Percentiles rank a stretch among this genome's conserved stretches.
These are phyloP conservation scores for Parachlorella kessleri DNA, from an alignment of 139 green algal genomes.

Conservation along the genomic window DNA sequence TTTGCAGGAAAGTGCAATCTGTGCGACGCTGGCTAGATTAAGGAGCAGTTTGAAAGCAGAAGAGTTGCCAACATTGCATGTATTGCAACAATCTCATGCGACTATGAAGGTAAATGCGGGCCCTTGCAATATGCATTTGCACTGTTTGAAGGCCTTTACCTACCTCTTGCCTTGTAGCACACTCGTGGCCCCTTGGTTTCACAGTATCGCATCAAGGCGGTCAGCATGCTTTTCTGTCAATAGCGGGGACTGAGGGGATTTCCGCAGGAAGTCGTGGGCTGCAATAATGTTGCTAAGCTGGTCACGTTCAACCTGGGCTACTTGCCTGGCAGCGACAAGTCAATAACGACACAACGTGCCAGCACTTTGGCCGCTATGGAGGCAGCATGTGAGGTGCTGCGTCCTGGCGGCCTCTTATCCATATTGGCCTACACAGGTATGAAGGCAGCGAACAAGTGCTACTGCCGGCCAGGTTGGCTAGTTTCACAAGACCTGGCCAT, in stretches of 20 bases:
- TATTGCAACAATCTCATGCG: background rate
- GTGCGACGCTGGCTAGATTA: background rate
- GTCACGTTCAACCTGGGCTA: slow-evolving; percentile 67
- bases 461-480: slow-evolving; percentile 51
- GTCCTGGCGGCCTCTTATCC: slow-evolving; percentile 45
- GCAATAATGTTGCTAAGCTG: slow-evolving; percentile 7
- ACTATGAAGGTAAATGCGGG: background rate
- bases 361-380: slow-evolving; percentile 57
- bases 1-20: background rate
- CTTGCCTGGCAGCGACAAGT: slow-evolving; percentile 59
- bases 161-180: no score
- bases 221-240: background rate
- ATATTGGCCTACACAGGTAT: slow-evolving; percentile 66
- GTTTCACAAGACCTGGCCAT: background rate
- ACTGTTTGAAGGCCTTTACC: background rate
- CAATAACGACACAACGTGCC: slow-evolving; percentile 29
- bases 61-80: background rate
- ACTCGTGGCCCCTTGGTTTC: no score
- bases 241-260: background rate
- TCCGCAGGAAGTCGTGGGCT: slow-evolving; percentile 16
- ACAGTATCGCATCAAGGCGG: no score
- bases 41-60: background rate
- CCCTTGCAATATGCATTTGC: background rate
- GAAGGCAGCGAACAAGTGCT: no score
- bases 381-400: slow-evolving; percentile 49